Base-by-base conservation (phyloP, 2,329 filamentous ascomycete species). In the Fusarium virguliforme region DNA sequence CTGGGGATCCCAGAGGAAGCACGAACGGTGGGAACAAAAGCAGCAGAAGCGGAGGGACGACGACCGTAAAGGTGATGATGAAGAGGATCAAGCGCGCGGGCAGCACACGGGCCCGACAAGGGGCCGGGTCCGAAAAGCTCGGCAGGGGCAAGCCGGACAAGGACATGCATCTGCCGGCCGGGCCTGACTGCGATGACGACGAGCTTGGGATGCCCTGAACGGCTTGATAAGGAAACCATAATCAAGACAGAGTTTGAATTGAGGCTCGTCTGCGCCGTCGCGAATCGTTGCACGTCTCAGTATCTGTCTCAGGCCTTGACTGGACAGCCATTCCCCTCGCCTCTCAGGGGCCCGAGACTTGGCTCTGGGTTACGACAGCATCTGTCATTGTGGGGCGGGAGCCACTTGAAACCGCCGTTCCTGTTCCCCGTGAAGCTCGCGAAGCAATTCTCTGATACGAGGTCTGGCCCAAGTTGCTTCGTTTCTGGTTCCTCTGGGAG, bases 341-440 rank as follows among this genome's bases (percentile, higher is more conserved):
- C 41, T 71, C 50, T 71, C 50, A 72, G 59, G 62, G 53, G 62
- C 48, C 46, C 43, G 8, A 50, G n/a, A 18, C 18, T 18, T 18
- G 18, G 18, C 18, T 60, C 58, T 30, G 24, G 58, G 46, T 58
- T 72, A 71, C 54, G 61, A 63, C 48, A 71, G 56, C 64, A 69
- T 72, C 60, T 67, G 66, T 58, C 41, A 70, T 18, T 24, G 73
- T 72, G 74, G 70, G 65, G 64, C 63, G 7, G 13, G 61, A 67
- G 68, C 57, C 69, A 72, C 69, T 74, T 75, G 74, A 75, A 75
- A 75, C 73, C 73, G 64, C 73, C 72, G 65, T 71, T 57, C 53
- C 62, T 70, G 63, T 65, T 63, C 55, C 72, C 41, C 46, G 46
- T 41, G 50, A 48, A 37, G 50, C 43, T 51, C 28, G 56, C 34